Evolutionary conservation across 495 filamentous ascomycete species (phyloP), one percentile per base, ranked within the genome.

Genomic region (Talaromyces stipitatus): DNA sequence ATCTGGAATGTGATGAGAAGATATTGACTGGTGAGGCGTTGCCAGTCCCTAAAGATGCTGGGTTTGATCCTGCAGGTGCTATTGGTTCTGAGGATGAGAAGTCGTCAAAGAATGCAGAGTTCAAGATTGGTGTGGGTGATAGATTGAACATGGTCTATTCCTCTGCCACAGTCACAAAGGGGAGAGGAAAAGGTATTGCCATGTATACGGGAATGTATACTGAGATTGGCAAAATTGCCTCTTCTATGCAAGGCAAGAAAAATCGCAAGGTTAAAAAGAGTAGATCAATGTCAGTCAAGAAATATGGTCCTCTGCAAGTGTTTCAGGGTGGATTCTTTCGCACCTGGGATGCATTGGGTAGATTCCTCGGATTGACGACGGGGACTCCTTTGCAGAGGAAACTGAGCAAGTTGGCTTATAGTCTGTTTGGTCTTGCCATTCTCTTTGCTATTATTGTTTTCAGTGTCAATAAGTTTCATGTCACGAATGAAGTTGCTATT

Each of bases 351-450:
- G 78, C 75, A 26, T 43, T 83, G 57, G 85, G 85, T 56, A 82
- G 79, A 62, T 86, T 88, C 56, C 70, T 92, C 24, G 89, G 89
- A n/a, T 66, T 92, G 43, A 89, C 87, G 23, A 81, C 81, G 59
- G 89, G 89, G 10, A 92, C 89, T 3, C 89, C 90, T 0, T 72
- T 95, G 54, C 89, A 92, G 65, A 82, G 82, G n/a, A 92, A 92
- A 69, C 70, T 92, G 41, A 82, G 86, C 57, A 87, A 86, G 64
- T 74, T 95, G 54, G 88, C 90, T 2, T 85, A 90, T 33, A 61
- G 84, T 23, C 78, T 95, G 4, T 90, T 92, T 63, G 83, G 80
- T 16, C 84, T 85, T 64, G 89, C 89, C 1, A 76, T 92, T 50
- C 32, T 91, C 8, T 70, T 91, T 26, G 88, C 89, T 2, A 83